Base-by-base conservation (phyloP, 2,329 filamentous ascomycete species). In the Pseudonectria foliicola region DNA sequence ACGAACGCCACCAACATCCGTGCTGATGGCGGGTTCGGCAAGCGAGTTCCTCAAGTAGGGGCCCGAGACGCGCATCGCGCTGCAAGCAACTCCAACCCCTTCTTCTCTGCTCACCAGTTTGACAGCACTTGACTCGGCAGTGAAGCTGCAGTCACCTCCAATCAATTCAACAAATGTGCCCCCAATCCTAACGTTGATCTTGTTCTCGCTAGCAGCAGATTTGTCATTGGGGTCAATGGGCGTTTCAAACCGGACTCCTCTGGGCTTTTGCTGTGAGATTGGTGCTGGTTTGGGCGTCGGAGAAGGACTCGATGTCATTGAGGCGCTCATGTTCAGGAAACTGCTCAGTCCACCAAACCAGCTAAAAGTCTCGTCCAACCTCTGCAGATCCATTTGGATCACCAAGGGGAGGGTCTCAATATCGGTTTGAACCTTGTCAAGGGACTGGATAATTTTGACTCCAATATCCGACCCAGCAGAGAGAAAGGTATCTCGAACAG, bases 271-370 rank as follows among this genome's bases (percentile, higher is more conserved):
- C 33, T 61, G 66, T 30, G 61, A 64, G 8, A 53, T 49, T 4
- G 62, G 54, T 7, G 49, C 49, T 28, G 61, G 60, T 24, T 62
- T 57, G 2, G 56, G 57, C 3, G 57, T 58, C 11, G 66, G 63
- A 1, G 80, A 76, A n/a, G 77, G 72, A 40, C 76, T 82, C 1
- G 85, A 88, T 10, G 82, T 77, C 43, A 94, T 83, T 0, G 90
- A 95, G 39, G 76, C 84, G 43, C 88, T 85, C 56, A 95, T 75
- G 50, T 92, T 93, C 28, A 98, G 66, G 34, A 98, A 82, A 45
- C 88, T 87, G 57, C 89, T 95, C 28, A 98, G 67, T 0, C 92
- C 92, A 25, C 92, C 92, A 60, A 95, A 89, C 71, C 85, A 87
- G 37, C 78, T 77, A 40, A 96, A 79, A 0, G 85, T 85, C 50